A percentile compares a stretch with the other conserved stretches of the same genome.
These are phyloP conservation scores for Coniochaeta hoffmannii DNA, from an alignment of 2,329 filamentous ascomycete genomes.

Conservation along the genomic window DNA sequence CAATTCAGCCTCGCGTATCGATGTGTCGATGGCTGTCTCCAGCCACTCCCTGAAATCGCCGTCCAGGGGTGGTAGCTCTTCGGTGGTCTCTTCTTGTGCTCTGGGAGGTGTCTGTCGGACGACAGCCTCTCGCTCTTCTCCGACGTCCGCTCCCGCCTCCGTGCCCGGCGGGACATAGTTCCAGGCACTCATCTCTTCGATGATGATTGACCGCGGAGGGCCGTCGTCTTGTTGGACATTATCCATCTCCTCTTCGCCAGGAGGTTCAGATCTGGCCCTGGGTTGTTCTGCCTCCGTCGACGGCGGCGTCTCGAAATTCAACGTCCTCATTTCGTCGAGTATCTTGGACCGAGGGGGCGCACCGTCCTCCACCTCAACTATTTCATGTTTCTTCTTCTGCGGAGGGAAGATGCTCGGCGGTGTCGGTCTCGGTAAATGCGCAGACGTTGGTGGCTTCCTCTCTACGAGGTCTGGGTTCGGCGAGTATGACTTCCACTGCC, in stretches of 20 bases:
- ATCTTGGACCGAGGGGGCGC: background rate
- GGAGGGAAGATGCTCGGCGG: background rate
- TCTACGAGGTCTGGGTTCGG: background rate
- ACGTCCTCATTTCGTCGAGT: background rate
- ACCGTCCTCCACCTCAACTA: background rate
- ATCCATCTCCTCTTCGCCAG: background rate
- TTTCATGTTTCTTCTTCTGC: background rate
- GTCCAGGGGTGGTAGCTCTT: background rate
- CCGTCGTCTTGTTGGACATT: background rate
- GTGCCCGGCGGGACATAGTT: background rate
- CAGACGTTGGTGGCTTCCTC: background rate
- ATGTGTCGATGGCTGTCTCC: background rate
- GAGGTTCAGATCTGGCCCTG: background rate
- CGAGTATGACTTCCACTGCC: background rate
- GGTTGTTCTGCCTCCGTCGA: too few relatives aligned
- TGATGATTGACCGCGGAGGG: background rate
- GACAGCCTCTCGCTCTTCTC: background rate
- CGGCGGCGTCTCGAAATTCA: background rate
- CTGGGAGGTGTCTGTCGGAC: background rate
- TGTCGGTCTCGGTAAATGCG: background rate
- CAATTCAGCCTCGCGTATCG: background rate
- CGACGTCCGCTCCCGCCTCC: background rate
- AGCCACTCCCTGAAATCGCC: constrained; percentile 10
- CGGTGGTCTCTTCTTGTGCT: too few relatives aligned
- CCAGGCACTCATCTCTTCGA: background rate